Conservation (phyloP, 1,284 basidiomycete species). For the Leccinum holopus region DNA sequence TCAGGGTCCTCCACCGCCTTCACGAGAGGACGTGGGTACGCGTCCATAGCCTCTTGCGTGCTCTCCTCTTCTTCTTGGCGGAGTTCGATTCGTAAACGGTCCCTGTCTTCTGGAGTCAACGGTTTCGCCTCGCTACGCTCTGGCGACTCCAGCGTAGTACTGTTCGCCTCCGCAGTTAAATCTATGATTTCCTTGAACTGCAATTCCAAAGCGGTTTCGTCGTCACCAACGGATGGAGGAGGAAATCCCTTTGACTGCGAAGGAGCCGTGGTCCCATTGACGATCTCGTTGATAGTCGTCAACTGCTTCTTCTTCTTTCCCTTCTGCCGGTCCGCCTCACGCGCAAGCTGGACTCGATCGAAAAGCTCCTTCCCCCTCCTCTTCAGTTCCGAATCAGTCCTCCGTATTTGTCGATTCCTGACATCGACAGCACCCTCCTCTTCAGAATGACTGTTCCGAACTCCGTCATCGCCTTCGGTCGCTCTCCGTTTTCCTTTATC, state of each 20-base stretch:
- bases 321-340: conserved; percentile 14
- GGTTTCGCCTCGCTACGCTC: conserved; percentile 14
- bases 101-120: conserved; percentile 11
- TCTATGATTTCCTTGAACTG: conserved; percentile 20
- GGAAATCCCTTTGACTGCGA: background rate
- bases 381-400: conserved; percentile 25
- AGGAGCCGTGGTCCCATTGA: conserved; percentile 11
- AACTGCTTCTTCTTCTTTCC: conserved; percentile 11
- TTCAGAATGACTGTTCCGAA: conserved; percentile 13
- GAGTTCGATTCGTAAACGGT: conserved; percentile 23
- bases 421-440: background rate
- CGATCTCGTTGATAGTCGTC: conserved; percentile 17
- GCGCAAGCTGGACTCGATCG: conserved; percentile 15
- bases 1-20: background rate
- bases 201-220: background rate
- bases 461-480: conserved; percentile 11
- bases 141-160: conserved; percentile 30
- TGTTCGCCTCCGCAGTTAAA: conserved; percentile 28
- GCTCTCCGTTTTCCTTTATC: conserved; percentile 27
- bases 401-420: background rate
- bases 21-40: background rate
- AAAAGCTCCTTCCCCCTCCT: conserved; percentile 26
- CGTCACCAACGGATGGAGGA: background rate
- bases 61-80: conserved; percentile 34
- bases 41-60: conserved; percentile 30